Base-by-base conservation (phyloP, 1,139 yeast species). In the Kluyveromyces sp. region DNA sequence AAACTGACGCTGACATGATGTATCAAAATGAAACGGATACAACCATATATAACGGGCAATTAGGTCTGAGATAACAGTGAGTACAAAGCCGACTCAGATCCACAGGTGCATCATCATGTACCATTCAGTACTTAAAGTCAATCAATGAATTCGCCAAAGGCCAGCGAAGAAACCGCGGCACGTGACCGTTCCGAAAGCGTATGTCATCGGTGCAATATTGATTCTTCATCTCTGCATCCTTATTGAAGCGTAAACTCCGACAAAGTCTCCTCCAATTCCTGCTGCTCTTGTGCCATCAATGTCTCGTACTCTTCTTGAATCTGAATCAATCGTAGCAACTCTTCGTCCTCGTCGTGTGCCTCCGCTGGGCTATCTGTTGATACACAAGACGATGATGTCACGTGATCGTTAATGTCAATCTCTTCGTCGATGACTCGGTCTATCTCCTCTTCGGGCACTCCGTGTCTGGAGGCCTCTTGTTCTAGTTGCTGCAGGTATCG, bases 281-380 rank as follows among this genome's bases (percentile, higher is more conserved):
- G 40, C 22, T 45, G 46, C 22, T 47, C 46, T 25, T 37, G 43
- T n/a, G 12, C 17, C 26, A 45, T 35, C 34, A 39, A 20, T 12
- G 20, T 15, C 26, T 52, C 57, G 46, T 49, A 51, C 32, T 42
- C 45, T 29, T 56, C 56, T 25, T 47, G 50, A 13, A 49, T 44
- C 22, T 53, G 54, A 8, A 58, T 36, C 29, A 51, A 48, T 2
- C 45, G 47, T 16, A 58, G 43, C 32, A 57, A 36, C 15, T 56
- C 61, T 17, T 57, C 61, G 17, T 56, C 57, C 16, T 49, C 37
- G 26, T 49, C 51, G 18, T 49, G 54, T 18, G 45, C 20, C n/a
- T 16, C 29, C 16, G 18, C 12, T 29, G 36, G 20, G 8, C 11
- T 19, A 31, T 22, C 17, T 6, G 16, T 8, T 19, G 26, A 20